These are phyloP conservation scores for Aspergillus unguis DNA, from an alignment of 2,329 filamentous ascomycete genomes.

Conservation along the genomic window DNA sequence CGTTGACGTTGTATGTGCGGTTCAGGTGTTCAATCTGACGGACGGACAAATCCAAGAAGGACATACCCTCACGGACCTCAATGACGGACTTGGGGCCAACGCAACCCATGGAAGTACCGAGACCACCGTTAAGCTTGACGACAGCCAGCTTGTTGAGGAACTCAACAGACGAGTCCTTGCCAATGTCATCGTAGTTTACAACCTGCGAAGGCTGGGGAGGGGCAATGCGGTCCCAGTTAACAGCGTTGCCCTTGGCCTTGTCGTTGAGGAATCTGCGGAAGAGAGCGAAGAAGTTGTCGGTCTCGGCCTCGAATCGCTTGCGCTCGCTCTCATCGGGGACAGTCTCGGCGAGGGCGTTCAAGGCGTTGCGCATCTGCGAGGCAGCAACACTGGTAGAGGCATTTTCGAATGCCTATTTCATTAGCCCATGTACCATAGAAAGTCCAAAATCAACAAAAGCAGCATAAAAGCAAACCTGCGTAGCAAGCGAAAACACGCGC, in stretches of 20 bases:
- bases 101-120: slow-evolving; percentile 99
- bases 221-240: slow-evolving; percentile 96
- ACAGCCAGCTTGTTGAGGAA: slow-evolving; percentile 98
- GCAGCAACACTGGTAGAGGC: slow-evolving; percentile 97
- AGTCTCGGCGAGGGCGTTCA: slow-evolving; percentile 87
- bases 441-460: neutral
- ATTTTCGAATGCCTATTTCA: slow-evolving; percentile 88
- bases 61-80: slow-evolving; percentile 99
- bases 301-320: slow-evolving; percentile 94
- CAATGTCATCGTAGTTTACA: slow-evolving; percentile 86
- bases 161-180: slow-evolving; percentile 83
- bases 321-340: slow-evolving; percentile 73
- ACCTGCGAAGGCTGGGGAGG: slow-evolving; percentile 92
- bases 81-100: slow-evolving; percentile 99
- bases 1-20: slow-evolving; percentile 94
- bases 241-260: slow-evolving; percentile 94
- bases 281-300: slow-evolving; percentile 99
- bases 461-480: slow-evolving; percentile 1
- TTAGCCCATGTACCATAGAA: neutral
- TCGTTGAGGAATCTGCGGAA: slow-evolving; percentile 98
- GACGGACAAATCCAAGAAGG: slow-evolving; percentile 97
- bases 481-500: neutral
- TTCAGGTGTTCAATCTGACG: slow-evolving; percentile 99
- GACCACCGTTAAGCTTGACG: slow-evolving; percentile 97
- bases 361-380: slow-evolving; percentile 96